Base-by-base conservation (phyloP, 352 stramenopile genomes). In the Pythium phragmitis region DNA sequence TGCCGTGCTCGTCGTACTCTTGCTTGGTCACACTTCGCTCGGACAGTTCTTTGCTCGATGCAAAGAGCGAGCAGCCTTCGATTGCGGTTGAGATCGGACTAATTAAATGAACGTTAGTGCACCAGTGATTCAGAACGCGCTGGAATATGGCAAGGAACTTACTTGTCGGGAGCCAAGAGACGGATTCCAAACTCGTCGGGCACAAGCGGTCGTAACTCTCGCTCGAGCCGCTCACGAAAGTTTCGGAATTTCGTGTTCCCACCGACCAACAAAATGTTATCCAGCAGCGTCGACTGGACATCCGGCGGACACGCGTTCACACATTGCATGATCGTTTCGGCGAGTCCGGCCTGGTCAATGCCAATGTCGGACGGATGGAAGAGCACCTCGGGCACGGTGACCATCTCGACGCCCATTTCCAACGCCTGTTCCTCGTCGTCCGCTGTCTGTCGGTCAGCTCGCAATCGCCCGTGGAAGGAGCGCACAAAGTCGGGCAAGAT, bases 361-460 rank as follows among this genome's bases (percentile, higher is more conserved):
- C 88, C 91, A 67, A 96, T 95, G 68, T 98, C 92, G 0, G 87
- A 96, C 28, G 94, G 94, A 63, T 91, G 81, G 67, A 98, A 98
- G 26, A 98, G 69, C 12, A 97, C 77, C 66, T 98, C 94, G 0
- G 92, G 92, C 23, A 97, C 89, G 1, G 85, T 72, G 58, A 98
- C 85, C 63, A 90, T 82, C 59, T 98, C 92, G 13, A 87, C 76
- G n/a, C 85, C 80, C 69, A 98, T 85, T 65, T 87, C 77, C 28
- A 98, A 65, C 19, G 83, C 74, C 65, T 98, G 85, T 13, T 84
- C 67, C 5, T 86, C 68, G 19, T 79, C 55, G 1, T 77, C 63
- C 3, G 37, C 37, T 42, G 37, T 8, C 26, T 30, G 26, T 36
- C 19, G 49, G 1, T 59, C 68, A 2, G 6, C 53, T 16, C 65